These are phyloP conservation scores for Lolium perenne DNA, from an alignment of 176 grass and related monocot genomes.

Conservation along the genomic window DNA sequence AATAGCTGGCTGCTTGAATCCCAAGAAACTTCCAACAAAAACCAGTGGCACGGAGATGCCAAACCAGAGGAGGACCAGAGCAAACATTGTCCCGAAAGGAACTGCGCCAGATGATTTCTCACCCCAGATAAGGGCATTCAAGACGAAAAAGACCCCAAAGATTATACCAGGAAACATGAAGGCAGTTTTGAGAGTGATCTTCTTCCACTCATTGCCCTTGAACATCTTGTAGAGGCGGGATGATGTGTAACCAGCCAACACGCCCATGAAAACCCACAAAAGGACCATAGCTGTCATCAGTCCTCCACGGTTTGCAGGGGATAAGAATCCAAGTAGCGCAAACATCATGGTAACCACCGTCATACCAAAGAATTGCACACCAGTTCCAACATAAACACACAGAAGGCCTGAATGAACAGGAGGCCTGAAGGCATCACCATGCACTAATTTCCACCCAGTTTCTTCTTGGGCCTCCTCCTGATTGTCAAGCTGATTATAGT, in stretches of 20 bases:
- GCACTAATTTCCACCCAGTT: conserved; percentile 88
- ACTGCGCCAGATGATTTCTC: conserved; percentile 86
- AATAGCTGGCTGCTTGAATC: conserved; percentile 75
- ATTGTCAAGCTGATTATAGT: conserved; percentile 76
- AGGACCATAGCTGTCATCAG: conserved; percentile 86
- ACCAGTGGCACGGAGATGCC: conserved; percentile 78
- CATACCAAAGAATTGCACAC: conserved; percentile 83
- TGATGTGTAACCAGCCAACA: conserved; percentile 74
- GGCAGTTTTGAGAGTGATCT: conserved; percentile 79
- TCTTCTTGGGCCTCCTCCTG: conserved; percentile 82
- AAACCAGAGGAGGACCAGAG: conserved; percentile 76
- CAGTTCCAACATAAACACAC: conserved; percentile 83
- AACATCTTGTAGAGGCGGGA: conserved; percentile 86
- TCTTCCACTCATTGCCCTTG: conserved; percentile 85
- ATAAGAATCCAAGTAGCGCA: conserved; percentile 77
- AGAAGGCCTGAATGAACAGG: conserved; percentile 79
- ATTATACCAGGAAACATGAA: conserved; percentile 84
- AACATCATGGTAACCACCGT: conserved; percentile 84
- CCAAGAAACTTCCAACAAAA: conserved; percentile 82
- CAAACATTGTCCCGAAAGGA: conserved; percentile 88
- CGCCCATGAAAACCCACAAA: conserved; percentile 83
- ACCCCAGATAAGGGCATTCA: conserved; percentile 85
- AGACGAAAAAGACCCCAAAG: conserved; percentile 70
- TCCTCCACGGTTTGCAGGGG: conserved; percentile 74
- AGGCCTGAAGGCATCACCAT: conserved; percentile 75